These are phyloP conservation scores for Hymenotorrendiella dingleyae DNA, from an alignment of 2,329 filamentous ascomycete genomes.

Conservation along the genomic window DNA sequence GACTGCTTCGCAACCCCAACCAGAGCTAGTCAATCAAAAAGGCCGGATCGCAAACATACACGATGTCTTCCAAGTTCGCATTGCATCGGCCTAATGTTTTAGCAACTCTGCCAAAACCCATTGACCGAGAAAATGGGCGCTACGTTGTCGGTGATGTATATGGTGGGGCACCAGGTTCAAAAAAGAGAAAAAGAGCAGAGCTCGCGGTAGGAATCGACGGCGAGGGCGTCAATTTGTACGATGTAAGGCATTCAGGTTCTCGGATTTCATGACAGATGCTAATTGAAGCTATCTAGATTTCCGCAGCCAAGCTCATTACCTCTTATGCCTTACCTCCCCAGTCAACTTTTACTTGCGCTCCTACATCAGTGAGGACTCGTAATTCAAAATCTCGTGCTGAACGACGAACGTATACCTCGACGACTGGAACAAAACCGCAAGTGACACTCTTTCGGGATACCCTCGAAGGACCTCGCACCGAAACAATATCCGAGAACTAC, in stretches of 20 bases:
- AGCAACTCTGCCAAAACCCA: conserved; percentile 51
- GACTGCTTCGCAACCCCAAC: conserved; percentile 1
- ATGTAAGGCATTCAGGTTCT: conserved; percentile 39
- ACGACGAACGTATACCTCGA: conserved; percentile 58
- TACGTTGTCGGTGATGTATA: conserved; percentile 57
- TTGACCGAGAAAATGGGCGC: conserved; percentile 44
- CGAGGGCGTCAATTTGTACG: conserved; percentile 60
- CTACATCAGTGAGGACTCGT: conserved; percentile 48
- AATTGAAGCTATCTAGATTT: conserved; percentile 40
- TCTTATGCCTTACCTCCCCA: conserved; percentile 63
- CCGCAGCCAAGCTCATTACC: conserved; percentile 55
- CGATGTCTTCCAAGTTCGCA: conserved; percentile 44
- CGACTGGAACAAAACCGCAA: conserved; percentile 40
- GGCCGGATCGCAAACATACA: no score
- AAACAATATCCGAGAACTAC: conserved; percentile 44
- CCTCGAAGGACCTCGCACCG: conserved; percentile 45
- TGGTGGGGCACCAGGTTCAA: conserved; percentile 50
- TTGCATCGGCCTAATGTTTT: conserved; percentile 61
- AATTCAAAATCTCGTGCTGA: conserved; percentile 41
- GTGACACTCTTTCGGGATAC: conserved; percentile 56
- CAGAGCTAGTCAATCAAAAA: conserved; percentile 3
- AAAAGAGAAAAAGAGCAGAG: conserved; percentile 58
- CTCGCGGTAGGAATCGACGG: conserved; percentile 59
- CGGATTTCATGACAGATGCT: conserved; percentile 9
- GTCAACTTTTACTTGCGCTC: conserved; percentile 56